Conservation (phyloP, 805 yeast genomes). For the Zygosaccharomyces lentus region DNA sequence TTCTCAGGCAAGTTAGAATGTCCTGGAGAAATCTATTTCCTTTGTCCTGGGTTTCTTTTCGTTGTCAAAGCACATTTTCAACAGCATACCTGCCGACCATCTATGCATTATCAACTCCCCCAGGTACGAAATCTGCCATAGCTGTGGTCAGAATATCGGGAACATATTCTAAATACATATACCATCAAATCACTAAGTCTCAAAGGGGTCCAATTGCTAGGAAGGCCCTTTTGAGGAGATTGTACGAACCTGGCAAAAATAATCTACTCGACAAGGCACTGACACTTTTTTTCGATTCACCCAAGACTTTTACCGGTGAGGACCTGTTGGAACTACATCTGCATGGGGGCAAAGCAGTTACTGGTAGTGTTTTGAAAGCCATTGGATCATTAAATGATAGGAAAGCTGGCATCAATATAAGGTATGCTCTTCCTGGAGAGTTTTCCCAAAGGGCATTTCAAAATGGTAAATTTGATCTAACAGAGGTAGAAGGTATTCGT, state of each 20-base stretch:
- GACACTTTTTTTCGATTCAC: slow-evolving; percentile 61
- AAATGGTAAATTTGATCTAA: slow-evolving; percentile 77
- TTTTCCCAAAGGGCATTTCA: slow-evolving; percentile 83
- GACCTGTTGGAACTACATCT: slow-evolving; percentile 83
- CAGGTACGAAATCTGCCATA: slow-evolving; percentile 70
- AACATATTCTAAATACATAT: slow-evolving; percentile 47
- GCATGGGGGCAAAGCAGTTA: slow-evolving; percentile 91
- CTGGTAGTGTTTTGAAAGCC: slow-evolving; percentile 60
- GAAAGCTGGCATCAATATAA: slow-evolving; percentile 38
- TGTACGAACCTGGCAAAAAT: slow-evolving; percentile 42
- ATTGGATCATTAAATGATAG: slow-evolving; percentile 52
- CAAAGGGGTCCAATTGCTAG: slow-evolving; percentile 44
- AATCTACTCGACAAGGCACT: slow-evolving; percentile 73
- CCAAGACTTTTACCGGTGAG: slow-evolving; percentile 88
- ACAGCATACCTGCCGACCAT: slow-evolving; percentile 52
- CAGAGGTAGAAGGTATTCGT: slow-evolving; percentile 86
- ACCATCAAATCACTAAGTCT: slow-evolving; percentile 43
- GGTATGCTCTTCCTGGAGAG: slow-evolving; percentile 93
- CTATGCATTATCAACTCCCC: slow-evolving; percentile 84
- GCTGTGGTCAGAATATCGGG: slow-evolving; percentile 86
- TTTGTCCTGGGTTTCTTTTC: neutral
- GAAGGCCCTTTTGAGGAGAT: slow-evolving; percentile 51
- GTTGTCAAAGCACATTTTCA: neutral
- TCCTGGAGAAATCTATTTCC: neutral
- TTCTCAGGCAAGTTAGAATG: neutral